These are phyloP conservation scores for Trichoderma sp. DNA, from an alignment of 2,329 filamentous ascomycete species.

Conservation along the genomic window DNA sequence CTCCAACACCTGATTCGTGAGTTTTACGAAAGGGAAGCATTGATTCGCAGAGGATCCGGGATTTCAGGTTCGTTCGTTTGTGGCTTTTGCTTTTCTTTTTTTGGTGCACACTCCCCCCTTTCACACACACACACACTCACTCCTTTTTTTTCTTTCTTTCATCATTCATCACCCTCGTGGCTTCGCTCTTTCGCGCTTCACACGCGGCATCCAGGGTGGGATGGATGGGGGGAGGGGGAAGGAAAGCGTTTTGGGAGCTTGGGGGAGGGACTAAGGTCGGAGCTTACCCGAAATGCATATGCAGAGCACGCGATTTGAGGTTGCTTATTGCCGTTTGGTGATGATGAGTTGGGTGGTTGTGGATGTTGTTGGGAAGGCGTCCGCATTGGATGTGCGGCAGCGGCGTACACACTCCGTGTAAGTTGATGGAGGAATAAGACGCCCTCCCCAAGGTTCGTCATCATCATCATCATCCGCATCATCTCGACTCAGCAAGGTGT, in stretches of 20 bases:
- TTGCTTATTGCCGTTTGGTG: background rate
- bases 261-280: background rate
- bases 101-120: background rate
- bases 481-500: background rate
- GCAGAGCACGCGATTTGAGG: slow-evolving; percentile 11
- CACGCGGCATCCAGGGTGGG: slow-evolving; percentile 6
- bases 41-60: slow-evolving; percentile 2
- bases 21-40: slow-evolving; percentile 8
- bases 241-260: background rate
- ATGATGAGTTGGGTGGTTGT: background rate
- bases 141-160: background rate
- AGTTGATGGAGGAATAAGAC: background rate
- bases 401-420: background rate
- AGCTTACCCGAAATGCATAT: slow-evolving; percentile 10
- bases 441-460: background rate
- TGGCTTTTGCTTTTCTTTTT: background rate
- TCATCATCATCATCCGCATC: background rate
- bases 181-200: slow-evolving; percentile 4
- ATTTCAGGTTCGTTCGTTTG: background rate
- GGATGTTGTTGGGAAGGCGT: background rate
- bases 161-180: background rate
- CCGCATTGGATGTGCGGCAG: background rate
- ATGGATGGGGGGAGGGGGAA: no score
- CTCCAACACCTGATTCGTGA: slow-evolving; percentile 12
- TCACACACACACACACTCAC: background rate